Evolutionary conservation across 495 filamentous ascomycete genomes (phyloP).

Genomic region (Chlorociboria aeruginascens): DNA sequence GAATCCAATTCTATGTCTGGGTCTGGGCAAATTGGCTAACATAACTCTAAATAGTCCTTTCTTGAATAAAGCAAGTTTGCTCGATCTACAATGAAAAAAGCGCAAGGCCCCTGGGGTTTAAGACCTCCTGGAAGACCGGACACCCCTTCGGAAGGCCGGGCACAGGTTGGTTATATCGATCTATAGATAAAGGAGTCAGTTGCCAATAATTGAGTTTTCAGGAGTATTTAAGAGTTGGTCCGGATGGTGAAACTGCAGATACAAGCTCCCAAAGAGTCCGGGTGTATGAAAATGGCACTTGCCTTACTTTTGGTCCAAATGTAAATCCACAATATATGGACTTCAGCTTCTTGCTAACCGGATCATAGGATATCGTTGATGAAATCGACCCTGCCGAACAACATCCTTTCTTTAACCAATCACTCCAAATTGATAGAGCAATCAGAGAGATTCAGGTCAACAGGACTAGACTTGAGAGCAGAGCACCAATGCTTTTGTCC

Average conservation of each 20-base stretch:
- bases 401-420: slow-evolving; percentile 12
- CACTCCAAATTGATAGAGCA: slow-evolving; percentile 7
- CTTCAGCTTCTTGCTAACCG: slow-evolving; percentile 1
- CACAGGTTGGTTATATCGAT: slow-evolving; percentile 5
- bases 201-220: background rate
- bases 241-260: background rate
- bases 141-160: slow-evolving; percentile 14
- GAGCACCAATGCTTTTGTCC: no score
- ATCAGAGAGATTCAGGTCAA: slow-evolving; percentile 8
- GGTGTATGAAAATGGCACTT: slow-evolving; percentile 13
- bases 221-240: slow-evolving; percentile 8
- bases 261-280: background rate
- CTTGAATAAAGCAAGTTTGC: no score
- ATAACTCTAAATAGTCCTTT: no score
- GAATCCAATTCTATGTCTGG: no score
- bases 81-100: background rate
- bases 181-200: no score
- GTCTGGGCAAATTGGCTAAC: no score
- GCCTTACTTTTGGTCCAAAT: slow-evolving; percentile 12
- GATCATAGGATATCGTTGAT: slow-evolving; percentile 10
- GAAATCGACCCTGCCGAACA: slow-evolving; percentile 1
- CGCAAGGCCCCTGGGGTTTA: slow-evolving; percentile 9
- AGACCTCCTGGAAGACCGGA: slow-evolving; percentile 11
- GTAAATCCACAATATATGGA: slow-evolving; percentile 1
- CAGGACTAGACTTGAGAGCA: background rate